Conservation (phyloP, 2,329 filamentous ascomycete species). For the Tolypocladium album region DNA sequence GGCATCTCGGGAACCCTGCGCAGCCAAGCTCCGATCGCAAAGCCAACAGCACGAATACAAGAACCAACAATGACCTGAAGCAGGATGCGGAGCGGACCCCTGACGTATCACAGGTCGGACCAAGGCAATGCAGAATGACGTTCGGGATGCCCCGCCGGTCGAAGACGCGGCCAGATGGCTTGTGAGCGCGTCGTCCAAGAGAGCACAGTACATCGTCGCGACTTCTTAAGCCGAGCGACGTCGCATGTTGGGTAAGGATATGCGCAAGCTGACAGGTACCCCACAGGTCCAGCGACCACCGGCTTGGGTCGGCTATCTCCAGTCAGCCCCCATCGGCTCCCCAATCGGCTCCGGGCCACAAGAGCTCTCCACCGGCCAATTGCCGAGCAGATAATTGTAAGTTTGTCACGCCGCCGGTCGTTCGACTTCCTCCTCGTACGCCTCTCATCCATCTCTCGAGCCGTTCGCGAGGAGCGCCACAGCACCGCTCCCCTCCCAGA, state of each 20-base stretch:
- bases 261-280: not conserved
- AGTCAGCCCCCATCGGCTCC: not conserved
- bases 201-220: not conserved
- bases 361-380: slow-evolving; percentile 9
- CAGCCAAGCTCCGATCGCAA: not conserved
- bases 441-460: not conserved
- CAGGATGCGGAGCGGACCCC: not conserved
- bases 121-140: not conserved
- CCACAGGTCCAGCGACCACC: not conserved
- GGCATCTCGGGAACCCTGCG: not conserved
- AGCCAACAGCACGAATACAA: no score
- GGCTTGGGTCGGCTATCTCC: slow-evolving; percentile 9
- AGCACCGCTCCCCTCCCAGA: not conserved
- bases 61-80: not conserved
- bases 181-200: not conserved
- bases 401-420: not conserved
- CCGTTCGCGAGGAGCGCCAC: not conserved
- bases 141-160: not conserved
- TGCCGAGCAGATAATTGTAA: slow-evolving; percentile 7
- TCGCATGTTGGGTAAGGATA: not conserved
- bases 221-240: slow-evolving; percentile 4
- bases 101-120: not conserved
- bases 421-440: not conserved
- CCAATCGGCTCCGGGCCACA: not conserved
- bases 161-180: not conserved